A percentile compares a stretch with the other conserved stretches of the same genome.
phyloP scores from a whole-genome alignment of 208 protist genomes.

The Borovskyia barvae region DNA sequence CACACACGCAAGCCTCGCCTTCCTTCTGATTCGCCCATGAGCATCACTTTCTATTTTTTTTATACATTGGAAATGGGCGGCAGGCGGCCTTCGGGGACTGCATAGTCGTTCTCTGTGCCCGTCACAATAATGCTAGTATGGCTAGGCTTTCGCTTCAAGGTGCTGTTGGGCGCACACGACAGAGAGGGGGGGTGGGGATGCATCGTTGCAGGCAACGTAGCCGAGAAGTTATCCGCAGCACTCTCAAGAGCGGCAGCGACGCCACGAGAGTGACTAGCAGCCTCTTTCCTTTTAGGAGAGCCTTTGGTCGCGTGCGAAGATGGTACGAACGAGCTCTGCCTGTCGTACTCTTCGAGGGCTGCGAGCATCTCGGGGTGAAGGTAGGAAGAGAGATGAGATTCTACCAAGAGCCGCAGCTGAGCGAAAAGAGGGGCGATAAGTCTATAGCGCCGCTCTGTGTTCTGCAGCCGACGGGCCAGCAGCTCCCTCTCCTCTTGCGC shows the following conservation, averaged over 20 bases:
- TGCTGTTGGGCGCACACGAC: not conserved
- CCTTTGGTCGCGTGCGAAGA: too few species aligned
- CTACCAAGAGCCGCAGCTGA: conserved; percentile 63
- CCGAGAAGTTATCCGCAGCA: not conserved
- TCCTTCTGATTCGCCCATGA: too few species aligned
- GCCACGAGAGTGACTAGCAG: not conserved
- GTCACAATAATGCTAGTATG: conserved; percentile 11
- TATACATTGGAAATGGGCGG: conserved; percentile 13
- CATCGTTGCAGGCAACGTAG: conserved; percentile 9
- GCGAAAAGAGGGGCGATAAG: conserved; percentile 58
- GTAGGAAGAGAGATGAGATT: conserved; percentile 34
- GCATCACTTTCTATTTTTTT: too few species aligned
- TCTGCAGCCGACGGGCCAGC: conserved; percentile 48
- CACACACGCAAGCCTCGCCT: conserved; percentile 2
- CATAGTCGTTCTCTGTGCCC: not conserved
- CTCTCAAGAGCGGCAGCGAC: not conserved
- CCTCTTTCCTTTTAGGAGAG: too few species aligned
- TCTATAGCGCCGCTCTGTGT: conserved; percentile 55
- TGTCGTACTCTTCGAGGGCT: conserved; percentile 60
- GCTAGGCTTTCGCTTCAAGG: conserved; percentile 2
- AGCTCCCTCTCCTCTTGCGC: conserved; percentile 78
- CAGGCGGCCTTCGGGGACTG: conserved; percentile 1
- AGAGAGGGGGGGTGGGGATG: conserved; percentile 8
- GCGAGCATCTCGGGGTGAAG: conserved; percentile 38
- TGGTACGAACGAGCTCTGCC: conserved; percentile 21